Percentiles rank a stretch among this genome's conserved stretches.
phyloP scores from a whole-genome alignment of 352 stramenopile species.

The Aphanomyces astaci region DNA sequence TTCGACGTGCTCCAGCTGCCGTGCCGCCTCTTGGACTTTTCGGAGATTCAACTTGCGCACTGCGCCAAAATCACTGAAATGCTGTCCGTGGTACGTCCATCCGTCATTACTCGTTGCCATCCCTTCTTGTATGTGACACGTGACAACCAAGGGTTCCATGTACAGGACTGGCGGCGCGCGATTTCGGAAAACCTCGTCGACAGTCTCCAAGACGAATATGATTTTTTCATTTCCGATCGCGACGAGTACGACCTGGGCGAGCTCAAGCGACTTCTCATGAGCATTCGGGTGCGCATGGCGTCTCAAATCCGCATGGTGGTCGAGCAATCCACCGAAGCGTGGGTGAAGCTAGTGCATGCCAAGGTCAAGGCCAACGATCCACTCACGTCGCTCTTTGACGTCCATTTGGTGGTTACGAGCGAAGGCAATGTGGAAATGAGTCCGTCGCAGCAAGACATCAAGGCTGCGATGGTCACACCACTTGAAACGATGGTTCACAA shows the following conservation, averaged over 20 bases:
- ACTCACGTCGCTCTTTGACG: slow-evolving; percentile 69
- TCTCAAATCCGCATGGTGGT: slow-evolving; percentile 76
- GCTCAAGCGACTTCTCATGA: slow-evolving; percentile 72
- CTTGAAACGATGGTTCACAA: slow-evolving; percentile 69
- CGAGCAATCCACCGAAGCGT: slow-evolving; percentile 42
- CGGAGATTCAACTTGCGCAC: slow-evolving; percentile 59
- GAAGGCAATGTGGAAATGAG: slow-evolving; percentile 43
- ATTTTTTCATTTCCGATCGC: slow-evolving; percentile 87
- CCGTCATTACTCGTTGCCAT: too few relatives aligned
- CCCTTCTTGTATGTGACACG: too few relatives aligned
- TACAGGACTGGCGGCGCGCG: slow-evolving; percentile 74
- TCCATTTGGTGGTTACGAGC: slow-evolving; percentile 50
- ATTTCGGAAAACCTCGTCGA: slow-evolving; percentile 91
- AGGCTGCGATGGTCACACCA: slow-evolving; percentile 57
- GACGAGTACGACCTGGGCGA: slow-evolving; percentile 39
- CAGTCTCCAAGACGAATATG: slow-evolving; percentile 89
- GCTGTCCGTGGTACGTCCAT: slow-evolving; percentile 38
- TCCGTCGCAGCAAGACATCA: slow-evolving; percentile 63
- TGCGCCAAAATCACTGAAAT: slow-evolving; percentile 72
- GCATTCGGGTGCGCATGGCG: slow-evolving; percentile 79
- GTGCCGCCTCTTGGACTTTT: slow-evolving; percentile 80
- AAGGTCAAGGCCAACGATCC: slow-evolving; percentile 30
- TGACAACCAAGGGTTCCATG: not conserved
- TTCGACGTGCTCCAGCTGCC: slow-evolving; percentile 28
- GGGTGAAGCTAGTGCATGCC: slow-evolving; percentile 39